Evolutionary conservation across 495 filamentous ascomycete genomes (phyloP).

Genomic region (Trichoderma erinaceum): DNA sequence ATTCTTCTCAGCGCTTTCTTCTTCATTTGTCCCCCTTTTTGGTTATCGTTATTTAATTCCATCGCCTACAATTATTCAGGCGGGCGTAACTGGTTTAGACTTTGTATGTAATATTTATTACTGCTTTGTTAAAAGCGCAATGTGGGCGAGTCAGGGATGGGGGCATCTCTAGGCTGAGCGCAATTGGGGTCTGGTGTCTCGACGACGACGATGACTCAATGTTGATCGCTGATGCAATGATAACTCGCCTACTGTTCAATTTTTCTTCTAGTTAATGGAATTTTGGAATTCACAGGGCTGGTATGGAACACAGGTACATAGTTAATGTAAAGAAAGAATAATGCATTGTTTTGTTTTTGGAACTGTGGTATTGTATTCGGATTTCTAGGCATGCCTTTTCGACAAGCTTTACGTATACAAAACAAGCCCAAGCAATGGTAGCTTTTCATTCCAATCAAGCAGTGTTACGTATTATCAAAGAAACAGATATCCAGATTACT

Average conservation of each 20-base stretch:
- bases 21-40: neutral
- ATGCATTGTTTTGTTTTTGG: no score
- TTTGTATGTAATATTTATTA: neutral
- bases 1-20: neutral
- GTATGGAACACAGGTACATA: neutral
- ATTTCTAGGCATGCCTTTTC: no score
- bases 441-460: neutral
- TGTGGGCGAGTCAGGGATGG: neutral
- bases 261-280: neutral
- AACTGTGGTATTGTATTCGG: no score
- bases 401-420: no score
- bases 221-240: neutral
- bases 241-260: neutral
- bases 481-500: neutral
- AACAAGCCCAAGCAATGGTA: neutral
- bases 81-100: neutral
- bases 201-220: neutral
- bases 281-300: neutral
- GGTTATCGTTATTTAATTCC: neutral
- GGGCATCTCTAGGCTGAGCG: neutral
- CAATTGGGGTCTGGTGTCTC: neutral
- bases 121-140: neutral
- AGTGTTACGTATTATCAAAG: neutral
- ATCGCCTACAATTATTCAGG: neutral
- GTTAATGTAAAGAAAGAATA: neutral